These are phyloP conservation scores for Epipyxis sp. DNA, from an alignment of 108 stramenopile species.

Conservation along the genomic window DNA sequence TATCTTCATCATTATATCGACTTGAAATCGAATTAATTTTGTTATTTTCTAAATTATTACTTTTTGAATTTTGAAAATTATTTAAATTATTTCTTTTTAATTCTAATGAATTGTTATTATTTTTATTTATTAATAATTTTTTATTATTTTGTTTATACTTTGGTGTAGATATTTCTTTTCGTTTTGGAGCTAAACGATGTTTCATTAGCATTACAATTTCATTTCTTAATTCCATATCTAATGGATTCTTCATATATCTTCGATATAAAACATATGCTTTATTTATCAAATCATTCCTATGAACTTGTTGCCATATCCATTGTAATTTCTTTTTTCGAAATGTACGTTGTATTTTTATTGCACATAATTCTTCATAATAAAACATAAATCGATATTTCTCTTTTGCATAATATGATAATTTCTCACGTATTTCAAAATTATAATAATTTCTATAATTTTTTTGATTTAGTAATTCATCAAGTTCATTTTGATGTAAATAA, in stretches of 20 bases:
- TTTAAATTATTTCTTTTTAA: too few relatives aligned
- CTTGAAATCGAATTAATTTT: too few relatives aligned
- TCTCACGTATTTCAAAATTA: background rate
- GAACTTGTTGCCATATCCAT: background rate
- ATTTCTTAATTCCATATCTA: background rate
- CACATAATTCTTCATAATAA: slow-evolving; percentile 18
- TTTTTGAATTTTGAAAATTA: too few relatives aligned
- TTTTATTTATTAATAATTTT: too few relatives aligned
- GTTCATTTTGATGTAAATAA: too few relatives aligned
- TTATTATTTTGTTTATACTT: too few relatives aligned
- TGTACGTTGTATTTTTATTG: background rate
- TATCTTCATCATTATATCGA: too few relatives aligned
- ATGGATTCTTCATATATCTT: background rate
- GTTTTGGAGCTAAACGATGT: background rate
- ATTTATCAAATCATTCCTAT: background rate
- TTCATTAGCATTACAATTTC: background rate
- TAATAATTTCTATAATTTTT: background rate
- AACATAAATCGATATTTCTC: background rate
- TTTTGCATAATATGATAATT: slow-evolving; percentile 18
- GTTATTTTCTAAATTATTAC: too few relatives aligned
- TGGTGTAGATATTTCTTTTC: background rate
- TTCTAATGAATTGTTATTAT: too few relatives aligned
- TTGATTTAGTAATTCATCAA: too few relatives aligned
- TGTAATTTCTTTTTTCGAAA: background rate
- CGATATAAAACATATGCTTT: background rate